Conservation (phyloP, 148 eudicot genomes). For the Fagopyrum tataricum region DNA sequence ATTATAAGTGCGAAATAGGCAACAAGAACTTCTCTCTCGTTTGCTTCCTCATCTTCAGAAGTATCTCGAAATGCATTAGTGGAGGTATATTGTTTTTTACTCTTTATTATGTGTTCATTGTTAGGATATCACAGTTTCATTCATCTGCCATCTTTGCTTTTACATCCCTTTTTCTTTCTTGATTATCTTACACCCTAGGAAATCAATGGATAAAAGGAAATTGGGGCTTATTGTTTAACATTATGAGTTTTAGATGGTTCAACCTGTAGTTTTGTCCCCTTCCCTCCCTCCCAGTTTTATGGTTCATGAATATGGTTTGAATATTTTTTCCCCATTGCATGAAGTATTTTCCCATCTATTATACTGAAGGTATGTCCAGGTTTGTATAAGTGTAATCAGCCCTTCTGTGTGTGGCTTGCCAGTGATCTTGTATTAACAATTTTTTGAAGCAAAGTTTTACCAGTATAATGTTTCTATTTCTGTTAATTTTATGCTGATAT, state of each 20-base stretch:
- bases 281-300: background rate
- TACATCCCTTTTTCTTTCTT: background rate
- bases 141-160: background rate
- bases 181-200: background rate
- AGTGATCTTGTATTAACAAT: background rate
- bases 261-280: background rate
- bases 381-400: background rate
- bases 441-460: background rate
- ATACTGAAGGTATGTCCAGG: background rate
- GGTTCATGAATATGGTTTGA: background rate
- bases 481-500: background rate
- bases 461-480: background rate
- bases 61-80: conserved; percentile 30
- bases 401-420: background rate
- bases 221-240: background rate
- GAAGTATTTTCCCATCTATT: too few relatives aligned
- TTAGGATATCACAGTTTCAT: background rate
- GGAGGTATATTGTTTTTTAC: conserved; percentile 29
- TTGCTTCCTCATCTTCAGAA: conserved; percentile 32
- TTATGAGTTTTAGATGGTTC: background rate
- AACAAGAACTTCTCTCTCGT: conserved; percentile 51
- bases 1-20: conserved; percentile 51
- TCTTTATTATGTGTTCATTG: background rate
- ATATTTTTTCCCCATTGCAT: background rate
- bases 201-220: background rate